Evolutionary conservation across 371 early-diverging fungal genomes (phyloP).

Genomic region (Batkoa obscura): DNA sequence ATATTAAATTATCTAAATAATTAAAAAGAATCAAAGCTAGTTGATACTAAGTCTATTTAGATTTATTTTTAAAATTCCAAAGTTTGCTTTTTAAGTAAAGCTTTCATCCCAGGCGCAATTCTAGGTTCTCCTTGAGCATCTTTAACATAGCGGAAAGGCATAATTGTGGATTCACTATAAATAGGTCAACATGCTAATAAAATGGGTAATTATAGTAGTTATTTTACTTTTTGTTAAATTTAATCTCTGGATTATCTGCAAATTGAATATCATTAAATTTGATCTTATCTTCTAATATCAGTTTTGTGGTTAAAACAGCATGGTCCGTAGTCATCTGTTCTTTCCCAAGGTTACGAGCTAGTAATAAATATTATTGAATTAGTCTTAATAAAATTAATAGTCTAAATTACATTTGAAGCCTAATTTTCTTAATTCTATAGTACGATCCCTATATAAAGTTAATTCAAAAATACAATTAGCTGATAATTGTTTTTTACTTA

Average conservation of each 20-base stretch:
- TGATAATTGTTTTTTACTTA: background rate
- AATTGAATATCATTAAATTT: constrained; percentile 2
- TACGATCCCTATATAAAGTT: constrained; percentile 4
- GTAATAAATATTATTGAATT: background rate
- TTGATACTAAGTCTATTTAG: background rate
- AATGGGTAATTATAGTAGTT: background rate
- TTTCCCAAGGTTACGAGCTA: background rate
- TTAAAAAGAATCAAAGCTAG: background rate
- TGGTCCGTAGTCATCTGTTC: constrained; percentile 5
- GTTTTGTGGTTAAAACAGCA: background rate
- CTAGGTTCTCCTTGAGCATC: constrained; percentile 3
- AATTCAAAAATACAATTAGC: background rate
- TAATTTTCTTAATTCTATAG: constrained; percentile 4
- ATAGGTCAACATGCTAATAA: background rate
- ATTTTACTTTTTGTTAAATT: constrained; percentile 1
- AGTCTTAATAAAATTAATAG: background rate
- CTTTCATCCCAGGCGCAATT: constrained; percentile 3
- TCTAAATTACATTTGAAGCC: background rate
- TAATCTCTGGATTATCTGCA: constrained; percentile 4
- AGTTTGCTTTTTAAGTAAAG: background rate
- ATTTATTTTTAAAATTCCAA: background rate
- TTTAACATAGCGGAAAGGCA: constrained; percentile 3
- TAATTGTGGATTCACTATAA: constrained; percentile 2
- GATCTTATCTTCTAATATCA: constrained; percentile 4
- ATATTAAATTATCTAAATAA: no score